phyloP scores from a whole-genome alignment of 2,329 filamentous ascomycete genomes.

The Aschersonia sp. region DNA sequence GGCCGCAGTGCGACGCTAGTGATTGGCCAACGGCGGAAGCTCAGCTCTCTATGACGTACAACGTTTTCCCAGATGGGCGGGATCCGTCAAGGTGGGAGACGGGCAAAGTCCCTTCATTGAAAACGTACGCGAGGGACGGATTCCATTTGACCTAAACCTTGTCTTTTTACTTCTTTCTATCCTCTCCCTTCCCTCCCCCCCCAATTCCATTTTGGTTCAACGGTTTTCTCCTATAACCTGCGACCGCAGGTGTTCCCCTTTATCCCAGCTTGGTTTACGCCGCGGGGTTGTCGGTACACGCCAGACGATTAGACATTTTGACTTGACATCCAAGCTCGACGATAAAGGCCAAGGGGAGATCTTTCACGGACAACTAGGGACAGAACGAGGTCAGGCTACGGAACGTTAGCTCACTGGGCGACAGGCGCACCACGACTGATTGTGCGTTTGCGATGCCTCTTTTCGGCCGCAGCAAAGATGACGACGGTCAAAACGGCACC shows the following conservation, averaged over 20 bases:
- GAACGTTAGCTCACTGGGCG: not conserved
- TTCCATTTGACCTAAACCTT: not conserved
- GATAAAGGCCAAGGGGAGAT: too few species aligned
- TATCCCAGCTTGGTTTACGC: too few species aligned
- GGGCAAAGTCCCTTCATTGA: not conserved
- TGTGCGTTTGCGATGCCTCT: slow-evolving; percentile 16
- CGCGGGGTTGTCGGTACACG: too few species aligned
- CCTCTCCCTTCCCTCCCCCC: too few species aligned
- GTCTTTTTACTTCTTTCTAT: not conserved
- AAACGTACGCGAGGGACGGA: not conserved
- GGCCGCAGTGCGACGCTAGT: not conserved
- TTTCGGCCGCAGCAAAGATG: slow-evolving; percentile 14
- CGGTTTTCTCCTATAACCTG: too few species aligned
- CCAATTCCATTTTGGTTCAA: too few species aligned
- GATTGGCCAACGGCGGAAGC: not conserved
- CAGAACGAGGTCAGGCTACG: not conserved
- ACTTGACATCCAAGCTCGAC: too few species aligned
- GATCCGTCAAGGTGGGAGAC: not conserved
- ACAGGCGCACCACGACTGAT: not conserved
- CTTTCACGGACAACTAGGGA: not conserved
- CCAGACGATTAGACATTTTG: too few species aligned
- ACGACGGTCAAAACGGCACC: slow-evolving; percentile 5
- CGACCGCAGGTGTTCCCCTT: too few species aligned
- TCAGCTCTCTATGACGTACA: slow-evolving; percentile 5
- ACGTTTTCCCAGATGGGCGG: not conserved